phyloP scores from a whole-genome alignment of 2,329 filamentous ascomycete genomes.

The Chaetomium sp. region DNA sequence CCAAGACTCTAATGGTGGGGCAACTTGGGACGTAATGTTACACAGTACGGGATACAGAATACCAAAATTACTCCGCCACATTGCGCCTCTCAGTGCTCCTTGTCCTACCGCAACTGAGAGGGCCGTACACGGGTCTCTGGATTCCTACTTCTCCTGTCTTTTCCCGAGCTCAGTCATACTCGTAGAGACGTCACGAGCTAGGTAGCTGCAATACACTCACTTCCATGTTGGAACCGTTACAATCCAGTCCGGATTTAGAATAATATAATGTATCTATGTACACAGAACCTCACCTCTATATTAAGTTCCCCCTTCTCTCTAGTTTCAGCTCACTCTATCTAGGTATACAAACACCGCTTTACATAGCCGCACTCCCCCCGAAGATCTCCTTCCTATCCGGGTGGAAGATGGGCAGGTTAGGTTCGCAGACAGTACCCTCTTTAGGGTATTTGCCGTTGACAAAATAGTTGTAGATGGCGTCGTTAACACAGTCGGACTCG shows the following conservation, averaged over 20 bases:
- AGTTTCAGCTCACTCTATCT: background rate
- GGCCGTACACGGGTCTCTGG: too few relatives aligned
- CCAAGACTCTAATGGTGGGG: background rate
- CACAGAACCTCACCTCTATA: too few relatives aligned
- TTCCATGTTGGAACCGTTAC: too few relatives aligned
- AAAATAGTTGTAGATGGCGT: background rate
- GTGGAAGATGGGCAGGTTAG: slow-evolving; percentile 1
- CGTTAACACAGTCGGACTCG: background rate
- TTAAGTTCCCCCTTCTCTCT: background rate
- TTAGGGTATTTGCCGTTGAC: background rate
- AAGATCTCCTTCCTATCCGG: background rate
- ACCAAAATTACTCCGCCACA: background rate
- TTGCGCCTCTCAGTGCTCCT: too few relatives aligned
- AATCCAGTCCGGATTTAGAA: too few relatives aligned
- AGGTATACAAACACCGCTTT: background rate
- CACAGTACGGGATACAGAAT: too few relatives aligned
- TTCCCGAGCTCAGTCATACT: too few relatives aligned
- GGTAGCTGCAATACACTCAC: too few relatives aligned
- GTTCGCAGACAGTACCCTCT: background rate
- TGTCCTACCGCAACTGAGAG: too few relatives aligned
- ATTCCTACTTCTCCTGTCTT: too few relatives aligned
- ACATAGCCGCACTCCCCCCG: background rate
- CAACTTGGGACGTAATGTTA: background rate
- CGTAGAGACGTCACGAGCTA: too few relatives aligned
- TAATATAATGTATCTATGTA: too few relatives aligned